phyloP scores from a whole-genome alignment of 148 eudicot species.

The Fallopia convolvulus region DNA sequence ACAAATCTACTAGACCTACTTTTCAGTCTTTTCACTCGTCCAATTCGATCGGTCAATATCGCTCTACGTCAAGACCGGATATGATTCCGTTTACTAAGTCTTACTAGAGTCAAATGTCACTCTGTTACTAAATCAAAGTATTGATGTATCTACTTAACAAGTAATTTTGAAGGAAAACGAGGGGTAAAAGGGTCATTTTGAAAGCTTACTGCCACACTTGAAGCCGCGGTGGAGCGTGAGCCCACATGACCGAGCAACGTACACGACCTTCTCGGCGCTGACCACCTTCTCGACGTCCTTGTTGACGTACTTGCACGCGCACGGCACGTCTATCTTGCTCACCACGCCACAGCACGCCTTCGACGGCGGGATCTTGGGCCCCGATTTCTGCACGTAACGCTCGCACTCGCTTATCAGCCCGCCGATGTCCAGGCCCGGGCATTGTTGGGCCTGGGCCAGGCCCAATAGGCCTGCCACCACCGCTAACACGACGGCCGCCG shows the following conservation, averaged over 20 bases:
- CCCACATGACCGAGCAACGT: conserved; percentile 25
- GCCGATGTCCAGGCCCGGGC: conserved; percentile 9
- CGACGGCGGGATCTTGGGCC: conserved; percentile 24
- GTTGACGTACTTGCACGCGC: conserved; percentile 29
- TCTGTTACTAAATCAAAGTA: no score
- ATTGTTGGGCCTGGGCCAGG: background rate
- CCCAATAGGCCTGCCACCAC: background rate
- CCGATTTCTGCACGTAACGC: conserved; percentile 20
- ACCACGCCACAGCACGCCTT: conserved; percentile 21
- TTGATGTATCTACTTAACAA: no score
- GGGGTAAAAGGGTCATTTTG: background rate
- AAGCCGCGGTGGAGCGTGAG: conserved; percentile 21
- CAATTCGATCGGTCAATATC: no score
- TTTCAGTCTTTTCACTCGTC: no score
- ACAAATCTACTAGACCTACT: no score
- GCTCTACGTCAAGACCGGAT: no score
- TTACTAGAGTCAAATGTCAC: no score
- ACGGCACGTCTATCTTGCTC: conserved; percentile 25
- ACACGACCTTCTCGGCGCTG: conserved; percentile 26
- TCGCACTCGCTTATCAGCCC: conserved; percentile 23
- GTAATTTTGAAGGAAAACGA: background rate
- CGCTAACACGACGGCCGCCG: background rate
- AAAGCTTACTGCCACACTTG: conserved; percentile 36
- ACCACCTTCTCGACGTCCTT: conserved; percentile 22
- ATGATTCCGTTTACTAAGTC: no score